Conservation (phyloP, 2,329 filamentous ascomycete genomes). For the Pseudogymnoascus sp. region DNA sequence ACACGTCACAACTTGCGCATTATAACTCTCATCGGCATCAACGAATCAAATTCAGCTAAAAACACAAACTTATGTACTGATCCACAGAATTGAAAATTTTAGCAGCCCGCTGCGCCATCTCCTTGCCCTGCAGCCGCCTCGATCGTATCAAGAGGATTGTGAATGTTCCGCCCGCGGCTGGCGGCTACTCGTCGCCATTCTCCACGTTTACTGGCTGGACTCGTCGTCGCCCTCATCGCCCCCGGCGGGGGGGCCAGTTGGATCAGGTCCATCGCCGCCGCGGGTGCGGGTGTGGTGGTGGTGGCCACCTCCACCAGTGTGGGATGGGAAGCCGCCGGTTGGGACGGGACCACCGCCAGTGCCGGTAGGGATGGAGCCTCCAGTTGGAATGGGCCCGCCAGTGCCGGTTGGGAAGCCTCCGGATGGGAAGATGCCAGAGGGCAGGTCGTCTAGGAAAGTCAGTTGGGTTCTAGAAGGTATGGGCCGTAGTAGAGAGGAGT, state of each 20-base stretch:
- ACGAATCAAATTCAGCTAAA: slow-evolving; percentile 1
- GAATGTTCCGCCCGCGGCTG: neutral
- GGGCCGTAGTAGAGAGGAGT: neutral
- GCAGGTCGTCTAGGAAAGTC: neutral
- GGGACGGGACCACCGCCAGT: neutral
- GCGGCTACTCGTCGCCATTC: neutral
- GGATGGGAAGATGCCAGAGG: neutral
- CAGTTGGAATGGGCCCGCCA: neutral
- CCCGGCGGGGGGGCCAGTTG: neutral
- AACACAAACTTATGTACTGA: neutral
- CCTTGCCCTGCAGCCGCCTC: neutral
- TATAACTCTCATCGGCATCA: neutral
- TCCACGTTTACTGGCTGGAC: neutral
- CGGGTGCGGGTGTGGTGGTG: neutral
- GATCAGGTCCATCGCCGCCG: neutral
- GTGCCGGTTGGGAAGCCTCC: neutral
- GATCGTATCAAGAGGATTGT: neutral
- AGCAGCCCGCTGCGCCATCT: slow-evolving; percentile 1
- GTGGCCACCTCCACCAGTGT: neutral
- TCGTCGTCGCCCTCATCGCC: neutral
- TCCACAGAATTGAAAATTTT: neutral
- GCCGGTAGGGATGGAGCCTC: neutral
- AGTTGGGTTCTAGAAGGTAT: neutral
- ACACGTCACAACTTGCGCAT: neutral
- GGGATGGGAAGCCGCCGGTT: neutral